A percentile compares a stretch with the other conserved stretches of the same genome.
phyloP scores from a whole-genome alignment of 2,329 filamentous ascomycete species.

The Ilyonectria destructans region DNA sequence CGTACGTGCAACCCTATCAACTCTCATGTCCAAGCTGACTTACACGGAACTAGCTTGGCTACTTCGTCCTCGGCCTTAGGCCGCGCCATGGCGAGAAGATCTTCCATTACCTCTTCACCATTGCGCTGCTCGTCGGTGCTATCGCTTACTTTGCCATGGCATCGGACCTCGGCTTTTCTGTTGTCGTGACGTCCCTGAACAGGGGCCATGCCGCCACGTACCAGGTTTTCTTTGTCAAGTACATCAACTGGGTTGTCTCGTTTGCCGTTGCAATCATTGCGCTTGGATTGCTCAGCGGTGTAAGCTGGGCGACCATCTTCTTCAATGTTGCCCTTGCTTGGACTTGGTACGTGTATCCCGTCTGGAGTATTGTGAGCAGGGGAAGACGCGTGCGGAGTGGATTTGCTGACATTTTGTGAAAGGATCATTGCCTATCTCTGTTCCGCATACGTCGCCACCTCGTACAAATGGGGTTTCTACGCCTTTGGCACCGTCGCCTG shows the following conservation, averaged over 20 bases:
- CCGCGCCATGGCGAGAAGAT: constrained; percentile 66
- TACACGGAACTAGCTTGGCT: constrained; percentile 55
- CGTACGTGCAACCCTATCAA: constrained; percentile 50
- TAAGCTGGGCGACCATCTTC: constrained; percentile 71
- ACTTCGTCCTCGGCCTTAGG: constrained; percentile 59
- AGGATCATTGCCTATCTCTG: constrained; percentile 65
- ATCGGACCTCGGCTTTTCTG: constrained; percentile 64
- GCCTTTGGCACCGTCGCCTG: constrained; percentile 68
- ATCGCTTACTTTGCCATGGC: constrained; percentile 69
- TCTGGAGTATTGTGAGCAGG: neutral
- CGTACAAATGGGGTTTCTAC: constrained; percentile 74
- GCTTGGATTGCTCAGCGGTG: constrained; percentile 66
- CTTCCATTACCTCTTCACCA: constrained; percentile 71
- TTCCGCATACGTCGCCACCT: constrained; percentile 63
- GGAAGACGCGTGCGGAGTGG: neutral
- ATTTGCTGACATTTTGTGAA: constrained; percentile 7
- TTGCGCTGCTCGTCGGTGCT: constrained; percentile 65
- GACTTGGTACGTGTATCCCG: constrained; percentile 59
- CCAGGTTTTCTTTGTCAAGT: constrained; percentile 72
- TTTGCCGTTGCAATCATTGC: constrained; percentile 64
- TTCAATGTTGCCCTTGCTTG: constrained; percentile 66
- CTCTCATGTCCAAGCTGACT: constrained; percentile 12
- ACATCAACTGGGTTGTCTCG: constrained; percentile 69
- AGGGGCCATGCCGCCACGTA: constrained; percentile 50
- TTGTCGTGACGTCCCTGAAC: constrained; percentile 54